Evolutionary conservation across 257 asterid genomes (phyloP).

Genomic region (Solanum phureja): DNA sequence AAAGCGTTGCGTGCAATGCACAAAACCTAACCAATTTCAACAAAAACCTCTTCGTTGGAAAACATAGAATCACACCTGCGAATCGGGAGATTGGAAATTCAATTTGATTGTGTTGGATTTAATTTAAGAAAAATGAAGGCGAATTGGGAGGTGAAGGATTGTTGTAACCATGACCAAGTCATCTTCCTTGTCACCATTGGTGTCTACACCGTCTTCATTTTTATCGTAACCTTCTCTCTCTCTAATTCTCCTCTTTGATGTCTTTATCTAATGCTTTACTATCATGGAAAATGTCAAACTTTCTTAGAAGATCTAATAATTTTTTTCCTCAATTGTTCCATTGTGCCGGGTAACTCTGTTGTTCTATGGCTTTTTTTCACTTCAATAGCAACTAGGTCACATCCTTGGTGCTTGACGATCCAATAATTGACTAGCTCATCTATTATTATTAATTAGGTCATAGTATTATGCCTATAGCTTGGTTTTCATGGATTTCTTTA

Average conservation of each 20-base stretch:
- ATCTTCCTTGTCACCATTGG: slow-evolving; percentile 53
- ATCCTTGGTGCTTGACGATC: background rate
- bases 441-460: background rate
- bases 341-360: too few species aligned
- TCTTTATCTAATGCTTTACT: background rate
- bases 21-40: background rate
- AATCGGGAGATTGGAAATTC: background rate
- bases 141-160: slow-evolving; percentile 64
- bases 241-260: background rate
- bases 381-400: background rate
- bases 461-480: background rate
- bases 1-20: background rate
- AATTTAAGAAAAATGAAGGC: slow-evolving; percentile 25
- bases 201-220: slow-evolving; percentile 54
- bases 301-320: background rate
- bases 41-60: background rate
- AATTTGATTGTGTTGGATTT: background rate
- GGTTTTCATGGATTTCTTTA: background rate
- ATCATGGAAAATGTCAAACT: background rate
- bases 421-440: background rate
- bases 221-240: slow-evolving; percentile 29
- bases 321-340: background rate
- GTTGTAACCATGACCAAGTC: slow-evolving; percentile 56
- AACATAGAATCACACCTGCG: background rate
- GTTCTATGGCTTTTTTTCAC: background rate